phyloP scores from a whole-genome alignment of 768 basidiomycete genomes.

The Russula griseocarnosa region DNA sequence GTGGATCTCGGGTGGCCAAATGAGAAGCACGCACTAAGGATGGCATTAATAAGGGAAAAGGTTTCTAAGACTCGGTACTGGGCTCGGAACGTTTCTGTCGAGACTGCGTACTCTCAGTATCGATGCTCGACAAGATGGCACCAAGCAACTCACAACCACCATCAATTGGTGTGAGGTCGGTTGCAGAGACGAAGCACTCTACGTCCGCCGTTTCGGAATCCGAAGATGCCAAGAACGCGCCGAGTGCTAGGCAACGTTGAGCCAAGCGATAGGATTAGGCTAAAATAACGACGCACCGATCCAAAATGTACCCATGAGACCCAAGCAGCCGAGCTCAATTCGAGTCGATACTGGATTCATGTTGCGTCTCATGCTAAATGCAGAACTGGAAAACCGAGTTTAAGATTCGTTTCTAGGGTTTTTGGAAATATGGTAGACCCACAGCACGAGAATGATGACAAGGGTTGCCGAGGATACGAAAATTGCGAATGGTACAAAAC shows the following conservation, averaged over 20 bases:
- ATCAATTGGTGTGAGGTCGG: slow-evolving; percentile 49
- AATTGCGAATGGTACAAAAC: slow-evolving; percentile 81
- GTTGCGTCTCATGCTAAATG: slow-evolving; percentile 57
- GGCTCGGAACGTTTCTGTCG: slow-evolving; percentile 83
- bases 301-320: slow-evolving; percentile 73
- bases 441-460: slow-evolving; percentile 66
- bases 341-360: slow-evolving; percentile 77
- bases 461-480: slow-evolving; percentile 72
- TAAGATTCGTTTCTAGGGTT: slow-evolving; percentile 14
- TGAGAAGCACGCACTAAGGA: slow-evolving; percentile 49
- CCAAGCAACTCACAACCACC: slow-evolving; percentile 56
- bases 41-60: slow-evolving; percentile 75
- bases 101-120: slow-evolving; percentile 46
- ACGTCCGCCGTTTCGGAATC: slow-evolving; percentile 76
- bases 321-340: slow-evolving; percentile 68
- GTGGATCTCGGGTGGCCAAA: slow-evolving; percentile 12
- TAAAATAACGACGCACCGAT: slow-evolving; percentile 48
- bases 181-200: slow-evolving; percentile 66
- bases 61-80: slow-evolving; percentile 80
- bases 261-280: neutral
- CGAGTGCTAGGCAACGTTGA: slow-evolving; percentile 52
- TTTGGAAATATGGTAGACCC: slow-evolving; percentile 32
- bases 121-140: neutral
- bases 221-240: slow-evolving; percentile 67
- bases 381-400: slow-evolving; percentile 44